These are phyloP conservation scores for Amphibolis antarctica DNA, from an alignment of 106 monocot species.

Conservation along the genomic window DNA sequence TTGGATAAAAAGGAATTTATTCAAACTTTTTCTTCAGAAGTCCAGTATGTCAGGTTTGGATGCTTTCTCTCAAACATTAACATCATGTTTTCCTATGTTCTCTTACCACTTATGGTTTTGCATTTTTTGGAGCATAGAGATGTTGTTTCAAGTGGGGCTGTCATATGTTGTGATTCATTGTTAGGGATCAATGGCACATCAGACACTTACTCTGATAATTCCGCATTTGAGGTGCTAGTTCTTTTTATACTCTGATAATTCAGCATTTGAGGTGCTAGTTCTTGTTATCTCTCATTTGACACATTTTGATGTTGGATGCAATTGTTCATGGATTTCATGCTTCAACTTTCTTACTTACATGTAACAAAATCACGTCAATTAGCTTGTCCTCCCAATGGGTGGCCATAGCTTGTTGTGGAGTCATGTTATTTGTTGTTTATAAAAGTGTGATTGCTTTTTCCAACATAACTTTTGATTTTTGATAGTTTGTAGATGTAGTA, in stretches of 20 bases:
- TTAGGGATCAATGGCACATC: conserved; percentile 12
- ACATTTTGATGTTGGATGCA: not conserved
- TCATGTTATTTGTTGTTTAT: no score
- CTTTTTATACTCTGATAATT: conserved; percentile 1
- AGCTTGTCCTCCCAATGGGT: no score
- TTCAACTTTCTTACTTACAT: no score
- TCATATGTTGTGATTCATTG: conserved; percentile 18
- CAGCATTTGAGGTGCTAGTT: conserved; percentile 40
- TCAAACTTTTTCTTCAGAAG: conserved; percentile 58
- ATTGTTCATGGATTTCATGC: not conserved
- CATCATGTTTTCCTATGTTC: not conserved
- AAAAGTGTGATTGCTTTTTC: no score
- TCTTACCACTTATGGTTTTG: not conserved
- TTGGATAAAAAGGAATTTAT: conserved; percentile 74
- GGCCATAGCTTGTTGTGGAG: no score
- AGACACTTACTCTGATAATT: conserved; percentile 4
- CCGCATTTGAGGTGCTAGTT: conserved; percentile 40
- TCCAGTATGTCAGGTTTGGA: conserved; percentile 26
- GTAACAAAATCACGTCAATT: no score
- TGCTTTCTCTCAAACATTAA: no score
- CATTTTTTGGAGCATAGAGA: conserved; percentile 25
- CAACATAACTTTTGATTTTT: no score
- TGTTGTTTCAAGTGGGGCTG: conserved; percentile 43
- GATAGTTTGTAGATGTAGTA: no score
- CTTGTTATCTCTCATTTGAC: not conserved